These are phyloP conservation scores for Hygrocybe punicea DNA, from an alignment of 768 basidiomycete genomes.

Conservation along the genomic window DNA sequence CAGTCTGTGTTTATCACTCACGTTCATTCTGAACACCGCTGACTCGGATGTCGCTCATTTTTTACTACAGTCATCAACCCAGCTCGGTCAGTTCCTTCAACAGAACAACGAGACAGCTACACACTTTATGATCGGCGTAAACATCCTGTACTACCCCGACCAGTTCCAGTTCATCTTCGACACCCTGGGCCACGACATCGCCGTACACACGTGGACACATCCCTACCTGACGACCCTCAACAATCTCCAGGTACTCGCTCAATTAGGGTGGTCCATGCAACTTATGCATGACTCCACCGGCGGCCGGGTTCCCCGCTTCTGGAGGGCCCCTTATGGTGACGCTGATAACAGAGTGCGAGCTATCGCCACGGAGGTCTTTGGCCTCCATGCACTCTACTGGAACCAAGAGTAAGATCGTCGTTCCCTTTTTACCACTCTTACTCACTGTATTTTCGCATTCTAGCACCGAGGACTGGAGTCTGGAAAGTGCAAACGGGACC, in stretches of 20 bases:
- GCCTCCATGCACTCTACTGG: conserved; percentile 83
- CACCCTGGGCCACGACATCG: conserved; percentile 42
- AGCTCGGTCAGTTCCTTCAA: conserved; percentile 64
- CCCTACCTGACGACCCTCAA: conserved; percentile 77
- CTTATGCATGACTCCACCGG: conserved; percentile 78
- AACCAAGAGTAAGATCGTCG: conserved; percentile 87
- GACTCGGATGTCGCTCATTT: conserved; percentile 1
- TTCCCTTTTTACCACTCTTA: too few relatives aligned
- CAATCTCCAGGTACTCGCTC: conserved; percentile 65
- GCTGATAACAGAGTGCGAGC: conserved; percentile 79
- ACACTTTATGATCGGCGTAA: conserved; percentile 86
- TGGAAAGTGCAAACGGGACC: conserved; percentile 42
- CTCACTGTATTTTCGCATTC: conserved; percentile 3
- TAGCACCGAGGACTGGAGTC: conserved; percentile 76
- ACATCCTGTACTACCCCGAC: conserved; percentile 58
- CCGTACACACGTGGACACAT: conserved; percentile 67
- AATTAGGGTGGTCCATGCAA: conserved; percentile 43
- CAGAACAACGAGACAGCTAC: conserved; percentile 68
- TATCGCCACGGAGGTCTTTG: conserved; percentile 81
- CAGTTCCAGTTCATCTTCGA: conserved; percentile 55
- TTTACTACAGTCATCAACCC: conserved; percentile 34
- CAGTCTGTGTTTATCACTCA: conserved; percentile 25
- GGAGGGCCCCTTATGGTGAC: conserved; percentile 89
- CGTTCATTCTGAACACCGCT: neutral
- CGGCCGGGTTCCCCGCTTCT: conserved; percentile 66